Evolutionary conservation across 306 rosid species (phyloP).

Genomic region (Quercus cerris): DNA sequence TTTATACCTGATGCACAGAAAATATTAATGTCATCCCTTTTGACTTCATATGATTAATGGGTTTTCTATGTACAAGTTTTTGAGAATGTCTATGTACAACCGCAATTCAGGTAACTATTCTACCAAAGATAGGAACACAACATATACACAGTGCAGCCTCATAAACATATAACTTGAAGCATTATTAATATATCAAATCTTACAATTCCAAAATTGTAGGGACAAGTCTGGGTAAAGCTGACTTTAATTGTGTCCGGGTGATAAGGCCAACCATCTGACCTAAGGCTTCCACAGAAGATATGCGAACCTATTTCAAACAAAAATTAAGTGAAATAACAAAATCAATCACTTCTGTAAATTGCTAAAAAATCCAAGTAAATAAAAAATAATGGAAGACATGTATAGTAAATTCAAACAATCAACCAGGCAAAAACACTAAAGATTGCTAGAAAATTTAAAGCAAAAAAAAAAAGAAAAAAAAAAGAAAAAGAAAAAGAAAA

Average conservation of each 20-base stretch:
- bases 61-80: background rate
- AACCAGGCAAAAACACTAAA: background rate
- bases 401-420: background rate
- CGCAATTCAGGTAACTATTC: background rate
- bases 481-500: background rate
- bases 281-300: constrained; percentile 83
- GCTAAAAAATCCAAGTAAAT: constrained; percentile 8
- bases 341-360: background rate
- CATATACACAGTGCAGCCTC: constrained; percentile 11
- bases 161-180: constrained; percentile 11
- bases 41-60: constrained; percentile 12
- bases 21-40: constrained; percentile 10
- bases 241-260: constrained; percentile 75
- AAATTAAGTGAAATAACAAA: constrained; percentile 9
- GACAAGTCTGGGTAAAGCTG: constrained; percentile 83
- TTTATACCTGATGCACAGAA: constrained; percentile 60
- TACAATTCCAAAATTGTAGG: constrained; percentile 95
- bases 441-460: background rate
- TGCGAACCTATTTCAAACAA: constrained; percentile 56
- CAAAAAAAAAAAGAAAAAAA: background rate
- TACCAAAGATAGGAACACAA: constrained; percentile 2
- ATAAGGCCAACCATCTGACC: constrained; percentile 96
- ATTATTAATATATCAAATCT: constrained; percentile 31
- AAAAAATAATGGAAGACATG: constrained; percentile 5
- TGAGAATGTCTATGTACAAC: background rate